Percentiles rank a stretch among this genome's conserved stretches.
Evolutionary conservation across 2,329 filamentous ascomycete genomes (phyloP).

Genomic region (Phyllosticta citribraziliensis): DNA sequence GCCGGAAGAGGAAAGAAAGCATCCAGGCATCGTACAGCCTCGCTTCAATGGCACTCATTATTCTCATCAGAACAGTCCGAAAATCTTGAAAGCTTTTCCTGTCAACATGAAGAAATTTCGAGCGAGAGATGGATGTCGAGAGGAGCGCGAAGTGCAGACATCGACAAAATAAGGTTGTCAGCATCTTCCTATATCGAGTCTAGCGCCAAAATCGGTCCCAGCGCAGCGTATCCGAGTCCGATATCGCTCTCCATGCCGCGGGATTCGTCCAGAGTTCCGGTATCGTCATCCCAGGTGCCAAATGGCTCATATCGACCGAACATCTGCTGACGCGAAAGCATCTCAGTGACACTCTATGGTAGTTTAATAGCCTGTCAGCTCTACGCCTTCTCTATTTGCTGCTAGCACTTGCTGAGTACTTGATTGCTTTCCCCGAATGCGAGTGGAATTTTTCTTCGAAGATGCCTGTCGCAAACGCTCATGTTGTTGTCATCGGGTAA

Average conservation of each 20-base stretch:
- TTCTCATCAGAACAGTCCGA: no score
- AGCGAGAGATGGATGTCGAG: no score
- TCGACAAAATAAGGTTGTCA: background rate
- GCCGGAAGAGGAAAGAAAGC: background rate
- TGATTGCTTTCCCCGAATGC: background rate
- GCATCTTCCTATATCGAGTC: background rate
- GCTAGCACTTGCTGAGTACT: no score
- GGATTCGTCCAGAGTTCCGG: background rate
- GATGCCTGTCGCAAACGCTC: background rate
- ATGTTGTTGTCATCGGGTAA: slow-evolving; percentile 7
- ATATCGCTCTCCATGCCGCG: background rate
- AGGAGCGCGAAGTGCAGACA: background rate
- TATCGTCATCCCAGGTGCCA: background rate
- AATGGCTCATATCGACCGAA: background rate
- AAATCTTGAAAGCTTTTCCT: no score
- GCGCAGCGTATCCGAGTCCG: background rate
- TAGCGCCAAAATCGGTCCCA: background rate
- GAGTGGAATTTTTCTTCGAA: background rate
- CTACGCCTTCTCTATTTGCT: no score
- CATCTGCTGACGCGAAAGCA: background rate
- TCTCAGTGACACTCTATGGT: background rate
- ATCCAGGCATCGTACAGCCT: no score
- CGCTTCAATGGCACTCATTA: no score
- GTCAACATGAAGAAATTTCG: no score
- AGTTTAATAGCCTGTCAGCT: background rate